Conservation (phyloP, 2,329 filamentous ascomycete genomes). For the Neopestalotiopsis clavispora region DNA sequence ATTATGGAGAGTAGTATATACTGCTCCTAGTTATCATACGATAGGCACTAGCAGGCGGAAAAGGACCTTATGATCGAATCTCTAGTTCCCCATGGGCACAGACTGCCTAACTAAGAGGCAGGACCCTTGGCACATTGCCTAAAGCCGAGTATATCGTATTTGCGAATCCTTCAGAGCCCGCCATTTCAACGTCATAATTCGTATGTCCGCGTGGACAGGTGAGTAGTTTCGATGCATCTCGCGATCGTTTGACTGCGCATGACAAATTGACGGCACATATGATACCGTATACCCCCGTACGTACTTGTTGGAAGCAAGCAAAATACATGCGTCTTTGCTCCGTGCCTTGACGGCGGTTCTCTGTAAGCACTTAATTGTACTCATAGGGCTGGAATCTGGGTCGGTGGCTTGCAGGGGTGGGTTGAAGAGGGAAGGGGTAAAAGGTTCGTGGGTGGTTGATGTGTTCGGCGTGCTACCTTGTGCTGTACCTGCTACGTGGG, state of each 20-base stretch:
- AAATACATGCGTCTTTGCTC: constrained; percentile 5
- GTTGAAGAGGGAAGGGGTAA: too few species aligned
- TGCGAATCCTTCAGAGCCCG: background rate
- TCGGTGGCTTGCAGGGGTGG: constrained; percentile 5
- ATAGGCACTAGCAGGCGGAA: too few species aligned
- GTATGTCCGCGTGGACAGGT: background rate
- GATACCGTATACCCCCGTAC: background rate
- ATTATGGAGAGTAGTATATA: too few species aligned
- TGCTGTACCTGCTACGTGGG: background rate
- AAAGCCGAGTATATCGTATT: background rate
- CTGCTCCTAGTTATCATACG: too few species aligned
- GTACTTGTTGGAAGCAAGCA: background rate
- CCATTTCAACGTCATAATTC: background rate
- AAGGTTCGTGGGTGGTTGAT: background rate
- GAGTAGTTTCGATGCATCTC: background rate
- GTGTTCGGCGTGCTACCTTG: background rate
- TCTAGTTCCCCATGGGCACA: too few species aligned
- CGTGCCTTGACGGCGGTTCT: background rate
- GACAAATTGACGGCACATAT: background rate
- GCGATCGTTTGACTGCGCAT: background rate
- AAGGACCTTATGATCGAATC: too few species aligned
- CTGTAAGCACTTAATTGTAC: constrained; percentile 17
- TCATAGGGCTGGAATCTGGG: constrained; percentile 20
- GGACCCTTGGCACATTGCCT: background rate
- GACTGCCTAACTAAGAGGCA: too few species aligned